phyloP scores from a whole-genome alignment of 2,329 filamentous ascomycete species.

The Talaromyces marneffei region DNA sequence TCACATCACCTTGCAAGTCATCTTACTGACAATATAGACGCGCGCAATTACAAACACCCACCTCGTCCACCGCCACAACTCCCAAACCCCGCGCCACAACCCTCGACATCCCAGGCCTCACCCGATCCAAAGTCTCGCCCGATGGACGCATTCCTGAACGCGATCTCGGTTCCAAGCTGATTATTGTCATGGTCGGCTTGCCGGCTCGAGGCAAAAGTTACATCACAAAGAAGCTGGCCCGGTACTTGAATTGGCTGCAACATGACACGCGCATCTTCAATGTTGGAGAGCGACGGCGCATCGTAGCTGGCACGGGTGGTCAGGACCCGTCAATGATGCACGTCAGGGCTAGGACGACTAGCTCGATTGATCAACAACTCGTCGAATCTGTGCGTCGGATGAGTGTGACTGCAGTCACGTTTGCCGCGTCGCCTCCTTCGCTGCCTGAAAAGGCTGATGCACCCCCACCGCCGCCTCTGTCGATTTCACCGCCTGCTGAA shows the following conservation, averaged over 20 bases:
- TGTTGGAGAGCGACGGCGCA: conserved; percentile 82
- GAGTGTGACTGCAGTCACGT: conserved; percentile 34
- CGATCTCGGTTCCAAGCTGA: conserved; percentile 92
- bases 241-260: conserved; percentile 95
- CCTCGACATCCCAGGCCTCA: conserved; percentile 93
- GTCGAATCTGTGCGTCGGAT: conserved; percentile 41
- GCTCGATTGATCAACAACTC: conserved; percentile 36
- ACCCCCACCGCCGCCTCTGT: conserved; percentile 37
- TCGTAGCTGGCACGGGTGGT: conserved; percentile 56
- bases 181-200: conserved; percentile 97
- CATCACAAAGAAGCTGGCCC: conserved; percentile 94
- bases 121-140: conserved; percentile 88
- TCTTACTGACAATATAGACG: conserved; percentile 43
- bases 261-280: conserved; percentile 97
- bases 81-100: conserved; percentile 85
- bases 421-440: conserved; percentile 15
- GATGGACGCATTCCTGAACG: conserved; percentile 89
- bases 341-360: conserved; percentile 20
- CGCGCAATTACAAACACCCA: conserved; percentile 55
- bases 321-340: conserved; percentile 18
- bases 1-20: too few relatives aligned
- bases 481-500: conserved; percentile 37
- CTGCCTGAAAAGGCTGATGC: conserved; percentile 25
- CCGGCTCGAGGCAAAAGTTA: conserved; percentile 96
- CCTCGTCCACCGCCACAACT: conserved; percentile 44